These are phyloP conservation scores for Eleusine coracana DNA, from an alignment of 176 grass and related monocot genomes.

Conservation along the genomic window DNA sequence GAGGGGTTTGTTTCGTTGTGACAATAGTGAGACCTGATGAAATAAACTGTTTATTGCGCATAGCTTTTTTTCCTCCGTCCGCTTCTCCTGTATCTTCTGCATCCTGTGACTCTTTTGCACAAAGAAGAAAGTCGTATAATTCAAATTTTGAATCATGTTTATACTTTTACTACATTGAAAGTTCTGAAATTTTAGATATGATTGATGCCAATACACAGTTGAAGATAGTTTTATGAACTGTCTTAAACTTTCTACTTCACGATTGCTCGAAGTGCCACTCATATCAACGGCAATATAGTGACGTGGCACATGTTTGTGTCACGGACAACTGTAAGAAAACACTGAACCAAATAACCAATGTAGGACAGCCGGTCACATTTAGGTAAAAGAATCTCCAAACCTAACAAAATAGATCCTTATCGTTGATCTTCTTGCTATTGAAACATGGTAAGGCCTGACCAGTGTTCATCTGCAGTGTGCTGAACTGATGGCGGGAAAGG, in stretches of 20 bases:
- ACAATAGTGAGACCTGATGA: neutral
- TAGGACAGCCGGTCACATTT: neutral
- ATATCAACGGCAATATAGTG: neutral
- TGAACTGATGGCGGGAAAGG: conserved; percentile 71
- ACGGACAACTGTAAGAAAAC: neutral
- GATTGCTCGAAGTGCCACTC: neutral
- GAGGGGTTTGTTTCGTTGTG: neutral
- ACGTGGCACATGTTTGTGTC: neutral
- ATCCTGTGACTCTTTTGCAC: neutral
- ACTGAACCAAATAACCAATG: neutral
- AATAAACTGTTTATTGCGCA: neutral
- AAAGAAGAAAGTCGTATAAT: neutral
- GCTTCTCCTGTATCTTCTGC: neutral
- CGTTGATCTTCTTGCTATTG: neutral
- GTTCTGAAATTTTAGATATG: neutral
- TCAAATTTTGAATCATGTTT: neutral
- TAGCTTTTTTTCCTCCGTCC: neutral
- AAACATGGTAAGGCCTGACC: conserved; percentile 31
- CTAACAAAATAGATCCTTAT: neutral
- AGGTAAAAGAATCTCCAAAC: conserved; percentile 8
- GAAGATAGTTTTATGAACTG: neutral
- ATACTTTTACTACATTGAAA: neutral
- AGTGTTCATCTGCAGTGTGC: conserved; percentile 56
- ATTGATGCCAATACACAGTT: neutral
- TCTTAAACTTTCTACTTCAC: neutral